These are phyloP conservation scores for Cladosporium velox DNA, from an alignment of 2,329 filamentous ascomycete species.

Conservation along the genomic window DNA sequence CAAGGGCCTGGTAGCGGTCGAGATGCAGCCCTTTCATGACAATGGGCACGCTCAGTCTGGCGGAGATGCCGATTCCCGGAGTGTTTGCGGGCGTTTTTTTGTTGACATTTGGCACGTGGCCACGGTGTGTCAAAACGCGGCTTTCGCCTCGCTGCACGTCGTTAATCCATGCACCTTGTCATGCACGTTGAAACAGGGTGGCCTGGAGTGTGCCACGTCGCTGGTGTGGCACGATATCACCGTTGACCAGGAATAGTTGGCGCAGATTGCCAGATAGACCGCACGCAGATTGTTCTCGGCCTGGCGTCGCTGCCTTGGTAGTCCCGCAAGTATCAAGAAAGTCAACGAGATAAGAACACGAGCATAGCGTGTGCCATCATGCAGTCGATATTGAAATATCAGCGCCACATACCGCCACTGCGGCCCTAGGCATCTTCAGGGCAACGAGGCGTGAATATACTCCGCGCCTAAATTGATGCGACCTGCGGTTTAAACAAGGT, in stretches of 20 bases:
- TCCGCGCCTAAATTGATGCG: constrained; percentile 4
- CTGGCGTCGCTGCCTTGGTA: not conserved
- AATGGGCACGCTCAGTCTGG: not conserved
- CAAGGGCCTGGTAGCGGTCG: not conserved
- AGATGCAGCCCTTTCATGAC: not conserved
- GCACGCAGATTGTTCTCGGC: constrained; percentile 1
- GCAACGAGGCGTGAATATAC: not conserved
- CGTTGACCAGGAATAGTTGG: not conserved
- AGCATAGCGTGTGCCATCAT: not conserved
- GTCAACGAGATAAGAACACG: not conserved
- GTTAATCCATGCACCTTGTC: not conserved
- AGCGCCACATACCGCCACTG: constrained; percentile 4
- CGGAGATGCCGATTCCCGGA: not conserved
- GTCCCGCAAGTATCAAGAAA: not conserved
- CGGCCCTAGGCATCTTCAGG: constrained; percentile 5
- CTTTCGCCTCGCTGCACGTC: not conserved
- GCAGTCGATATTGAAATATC: constrained; percentile 7
- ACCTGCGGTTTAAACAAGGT: constrained; percentile 9
- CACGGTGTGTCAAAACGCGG: not conserved
- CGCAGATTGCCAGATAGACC: not conserved
- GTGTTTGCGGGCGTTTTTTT: not conserved
- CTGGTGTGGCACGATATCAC: constrained; percentile 1
- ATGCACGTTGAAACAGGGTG: not conserved
- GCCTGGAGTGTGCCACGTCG: not conserved
- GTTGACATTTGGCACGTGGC: constrained; percentile 7